Conservation (phyloP, 768 basidiomycete species). For the Phaeotremella skinneri region DNA sequence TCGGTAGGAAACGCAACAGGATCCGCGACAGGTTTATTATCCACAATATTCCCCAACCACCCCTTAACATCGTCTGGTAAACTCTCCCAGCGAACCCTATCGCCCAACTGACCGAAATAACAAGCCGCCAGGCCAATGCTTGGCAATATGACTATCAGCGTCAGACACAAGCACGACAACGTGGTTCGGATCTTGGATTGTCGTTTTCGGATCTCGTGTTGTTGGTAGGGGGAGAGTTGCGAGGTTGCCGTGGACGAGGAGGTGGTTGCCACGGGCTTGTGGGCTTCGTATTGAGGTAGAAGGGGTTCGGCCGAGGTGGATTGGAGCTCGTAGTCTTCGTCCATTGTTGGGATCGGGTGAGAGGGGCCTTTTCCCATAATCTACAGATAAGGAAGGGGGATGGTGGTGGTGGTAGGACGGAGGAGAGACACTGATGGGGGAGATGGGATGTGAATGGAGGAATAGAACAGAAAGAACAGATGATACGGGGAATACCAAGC, state of each 20-base stretch:
- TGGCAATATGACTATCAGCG: constrained; percentile 24
- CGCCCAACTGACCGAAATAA: constrained; percentile 20
- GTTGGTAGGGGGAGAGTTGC: neutral
- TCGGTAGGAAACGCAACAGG: constrained; percentile 45
- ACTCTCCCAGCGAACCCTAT: constrained; percentile 31
- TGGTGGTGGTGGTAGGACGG: neutral
- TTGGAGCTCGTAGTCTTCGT: constrained; percentile 44
- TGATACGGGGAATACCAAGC: too few relatives aligned
- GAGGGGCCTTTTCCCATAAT: neutral
- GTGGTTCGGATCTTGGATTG: constrained; percentile 12
- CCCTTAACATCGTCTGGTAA: constrained; percentile 37
- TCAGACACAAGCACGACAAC: constrained; percentile 25
- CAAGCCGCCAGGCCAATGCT: constrained; percentile 26
- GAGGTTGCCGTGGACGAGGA: constrained; percentile 6
- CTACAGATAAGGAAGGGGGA: too few relatives aligned
- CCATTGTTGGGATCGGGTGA: neutral
- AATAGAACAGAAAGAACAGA: too few relatives aligned
- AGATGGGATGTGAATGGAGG: too few relatives aligned
- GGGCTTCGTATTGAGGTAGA: constrained; percentile 32
- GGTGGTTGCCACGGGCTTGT: constrained; percentile 3
- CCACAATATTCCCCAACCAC: constrained; percentile 33
- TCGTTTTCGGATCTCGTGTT: constrained; percentile 5
- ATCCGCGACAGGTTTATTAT: constrained; percentile 14
- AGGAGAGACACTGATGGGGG: constrained; percentile 2
- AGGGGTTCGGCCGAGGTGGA: constrained; percentile 30